Base-by-base conservation (phyloP, 1,284 basidiomycete species). In the Rugosomyces carneus region DNA sequence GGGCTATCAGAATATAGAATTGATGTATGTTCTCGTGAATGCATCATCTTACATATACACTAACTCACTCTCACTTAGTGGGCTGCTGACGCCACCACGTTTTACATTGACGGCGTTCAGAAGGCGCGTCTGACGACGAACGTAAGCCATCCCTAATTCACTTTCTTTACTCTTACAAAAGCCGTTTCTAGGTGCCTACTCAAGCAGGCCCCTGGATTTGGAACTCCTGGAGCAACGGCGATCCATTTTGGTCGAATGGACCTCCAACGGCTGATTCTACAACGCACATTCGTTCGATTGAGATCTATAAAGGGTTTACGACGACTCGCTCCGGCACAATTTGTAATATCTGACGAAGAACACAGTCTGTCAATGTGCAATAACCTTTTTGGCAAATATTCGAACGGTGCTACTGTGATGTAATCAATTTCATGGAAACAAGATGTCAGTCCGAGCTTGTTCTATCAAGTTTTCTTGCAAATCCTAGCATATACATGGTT, bases 191-290 rank as follows among this genome's bases (percentile, higher is more conserved):
- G 63, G 58, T 64, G 24, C 62, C 64, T 1, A 58, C 55, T 9
- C 40, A 52, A 26, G 52, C 58, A 15, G 59, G 57, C 2, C 50
- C 44, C 23, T 64, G 61, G 59, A 50, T 65, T 23, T 64, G 63
- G 63, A 66, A 66, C 46, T 52, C 51, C 16, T 64, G 64, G 64
- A 64, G 62, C 48, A 64, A 56, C 44, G 64, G 63, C 15, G 60
- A 62, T 45, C 56, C 57, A 8, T 50, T 48, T 42, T 66, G 64
- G 64, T 65, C 63, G 15, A 60, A 58, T 32, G 64, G 64, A 6
- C 64, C 64, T 32, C 64, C 64, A 4, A 60, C 49, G 1, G 52
- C 59, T 1, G 57, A 65, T 44, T 65, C 63, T 13, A 48, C 60
- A 35, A 65, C 64, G 8, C 61, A 61, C 19, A 62, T 66, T 38